Evolutionary conservation across 345 rosid genomes (phyloP).

Genomic region (Conringia planisiliqua): DNA sequence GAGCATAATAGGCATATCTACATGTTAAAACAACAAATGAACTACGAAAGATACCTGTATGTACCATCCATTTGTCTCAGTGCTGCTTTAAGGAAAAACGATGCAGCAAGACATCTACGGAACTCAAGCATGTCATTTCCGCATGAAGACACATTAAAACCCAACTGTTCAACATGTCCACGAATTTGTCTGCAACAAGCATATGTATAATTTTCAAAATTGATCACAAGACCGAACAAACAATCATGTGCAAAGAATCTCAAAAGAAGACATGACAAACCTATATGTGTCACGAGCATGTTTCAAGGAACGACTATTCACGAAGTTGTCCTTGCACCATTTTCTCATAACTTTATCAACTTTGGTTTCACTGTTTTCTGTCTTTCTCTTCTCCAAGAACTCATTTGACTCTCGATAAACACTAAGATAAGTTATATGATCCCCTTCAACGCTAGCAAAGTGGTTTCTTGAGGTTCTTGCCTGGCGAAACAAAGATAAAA

Average conservation of each 20-base stretch:
- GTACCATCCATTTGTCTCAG: constrained; percentile 80
- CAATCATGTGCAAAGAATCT: background rate
- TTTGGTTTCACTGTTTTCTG: constrained; percentile 37
- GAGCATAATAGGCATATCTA: background rate
- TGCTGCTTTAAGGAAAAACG: constrained; percentile 95
- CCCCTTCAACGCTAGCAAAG: constrained; percentile 87
- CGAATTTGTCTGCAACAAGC: constrained; percentile 68
- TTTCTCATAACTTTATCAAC: constrained; percentile 59
- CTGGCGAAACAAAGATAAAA: constrained; percentile 38
- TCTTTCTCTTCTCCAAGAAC: constrained; percentile 59
- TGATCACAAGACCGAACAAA: background rate
- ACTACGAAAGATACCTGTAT: constrained; percentile 42
- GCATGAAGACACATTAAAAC: constrained; percentile 67
- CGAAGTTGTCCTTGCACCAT: constrained; percentile 89
- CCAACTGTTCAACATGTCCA: constrained; percentile 72
- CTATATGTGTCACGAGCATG: constrained; percentile 85
- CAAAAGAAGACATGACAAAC: constrained; percentile 34
- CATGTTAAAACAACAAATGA: background rate
- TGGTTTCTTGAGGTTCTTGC: constrained; percentile 69
- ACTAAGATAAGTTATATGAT: constrained; percentile 77
- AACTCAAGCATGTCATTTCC: constrained; percentile 76
- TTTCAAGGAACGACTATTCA: constrained; percentile 68
- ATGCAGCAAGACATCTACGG: constrained; percentile 85
- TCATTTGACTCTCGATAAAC: constrained; percentile 75
- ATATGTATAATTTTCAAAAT: background rate